Evolutionary conservation across 192 early-diverging fungal species (phyloP).

Genomic region (Coemansia sp.): DNA sequence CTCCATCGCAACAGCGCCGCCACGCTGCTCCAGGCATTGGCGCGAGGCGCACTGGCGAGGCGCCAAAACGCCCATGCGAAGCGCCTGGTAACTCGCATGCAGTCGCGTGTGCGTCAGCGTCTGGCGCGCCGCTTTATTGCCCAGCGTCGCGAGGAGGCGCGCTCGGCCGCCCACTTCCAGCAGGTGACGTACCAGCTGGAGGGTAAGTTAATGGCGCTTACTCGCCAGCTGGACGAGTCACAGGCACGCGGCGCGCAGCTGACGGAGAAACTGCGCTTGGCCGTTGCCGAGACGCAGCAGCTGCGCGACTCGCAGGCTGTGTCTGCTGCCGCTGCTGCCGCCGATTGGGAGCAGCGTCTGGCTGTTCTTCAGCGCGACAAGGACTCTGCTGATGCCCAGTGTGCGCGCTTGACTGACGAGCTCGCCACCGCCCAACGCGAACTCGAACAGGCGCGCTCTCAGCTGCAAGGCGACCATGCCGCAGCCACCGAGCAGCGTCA

Average conservation of each 20-base stretch:
- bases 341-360: constrained; percentile 17
- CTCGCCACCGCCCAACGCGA: constrained; percentile 19
- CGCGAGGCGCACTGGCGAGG: constrained; percentile 68
- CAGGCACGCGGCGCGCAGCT: constrained; percentile 63
- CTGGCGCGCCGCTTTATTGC: constrained; percentile 69
- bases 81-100: constrained; percentile 68
- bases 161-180: constrained; percentile 90
- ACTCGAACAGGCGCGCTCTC: constrained; percentile 26
- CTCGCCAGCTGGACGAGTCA: constrained; percentile 71
- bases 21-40: constrained; percentile 70
- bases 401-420: constrained; percentile 9
- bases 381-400: constrained; percentile 19
- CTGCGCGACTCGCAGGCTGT: constrained; percentile 18
- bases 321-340: constrained; percentile 11
- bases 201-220: constrained; percentile 94
- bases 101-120: constrained; percentile 78
- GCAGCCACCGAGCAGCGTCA: constrained; percentile 9
- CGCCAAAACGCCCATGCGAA: constrained; percentile 57
- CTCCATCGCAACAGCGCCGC: constrained; percentile 69
- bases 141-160: constrained; percentile 75
- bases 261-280: constrained; percentile 50
- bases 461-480: constrained; percentile 12
- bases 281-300: constrained; percentile 21
- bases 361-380: constrained; percentile 31
- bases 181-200: constrained; percentile 93